Evolutionary conservation across 192 early-diverging fungal genomes (phyloP).

Genomic region (Backusella mclennaniae): DNA sequence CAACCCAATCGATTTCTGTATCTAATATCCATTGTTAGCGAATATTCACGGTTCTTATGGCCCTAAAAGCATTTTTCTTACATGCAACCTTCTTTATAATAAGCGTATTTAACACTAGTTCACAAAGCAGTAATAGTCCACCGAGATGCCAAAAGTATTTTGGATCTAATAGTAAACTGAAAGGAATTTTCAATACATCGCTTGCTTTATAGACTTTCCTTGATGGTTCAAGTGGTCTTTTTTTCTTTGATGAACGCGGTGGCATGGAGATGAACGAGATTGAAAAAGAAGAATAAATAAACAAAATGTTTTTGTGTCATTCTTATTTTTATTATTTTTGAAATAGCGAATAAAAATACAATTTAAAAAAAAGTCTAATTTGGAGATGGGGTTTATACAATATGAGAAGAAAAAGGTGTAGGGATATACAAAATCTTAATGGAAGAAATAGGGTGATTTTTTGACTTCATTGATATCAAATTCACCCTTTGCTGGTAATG

Average conservation of each 20-base stretch:
- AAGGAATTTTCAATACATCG: slow-evolving; percentile 16
- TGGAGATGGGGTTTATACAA: neutral
- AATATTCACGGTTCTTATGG: neutral
- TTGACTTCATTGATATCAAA: slow-evolving; percentile 83
- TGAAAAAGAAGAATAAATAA: neutral
- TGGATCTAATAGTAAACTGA: slow-evolving; percentile 39
- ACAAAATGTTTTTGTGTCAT: neutral
- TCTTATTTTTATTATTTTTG: slow-evolving; percentile 2
- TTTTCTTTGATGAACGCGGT: slow-evolving; percentile 1
- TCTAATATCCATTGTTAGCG: slow-evolving; percentile 40
- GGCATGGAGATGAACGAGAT: neutral
- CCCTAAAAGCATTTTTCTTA: slow-evolving; percentile 28
- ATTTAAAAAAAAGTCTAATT: neutral
- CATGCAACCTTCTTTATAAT: slow-evolving; percentile 64
- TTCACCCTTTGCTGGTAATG: slow-evolving; percentile 77
- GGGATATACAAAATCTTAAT: slow-evolving; percentile 47
- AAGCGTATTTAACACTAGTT: slow-evolving; percentile 47
- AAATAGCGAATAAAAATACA: neutral
- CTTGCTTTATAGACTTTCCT: slow-evolving; percentile 10
- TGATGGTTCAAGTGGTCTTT: neutral
- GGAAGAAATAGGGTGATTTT: slow-evolving; percentile 90
- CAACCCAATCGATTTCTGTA: slow-evolving; percentile 96
- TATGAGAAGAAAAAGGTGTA: neutral
- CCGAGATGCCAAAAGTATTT: slow-evolving; percentile 49
- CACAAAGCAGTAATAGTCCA: slow-evolving; percentile 45